Conservation (phyloP, 2,329 filamentous ascomycete species). For the Fusarium incarnatum region DNA sequence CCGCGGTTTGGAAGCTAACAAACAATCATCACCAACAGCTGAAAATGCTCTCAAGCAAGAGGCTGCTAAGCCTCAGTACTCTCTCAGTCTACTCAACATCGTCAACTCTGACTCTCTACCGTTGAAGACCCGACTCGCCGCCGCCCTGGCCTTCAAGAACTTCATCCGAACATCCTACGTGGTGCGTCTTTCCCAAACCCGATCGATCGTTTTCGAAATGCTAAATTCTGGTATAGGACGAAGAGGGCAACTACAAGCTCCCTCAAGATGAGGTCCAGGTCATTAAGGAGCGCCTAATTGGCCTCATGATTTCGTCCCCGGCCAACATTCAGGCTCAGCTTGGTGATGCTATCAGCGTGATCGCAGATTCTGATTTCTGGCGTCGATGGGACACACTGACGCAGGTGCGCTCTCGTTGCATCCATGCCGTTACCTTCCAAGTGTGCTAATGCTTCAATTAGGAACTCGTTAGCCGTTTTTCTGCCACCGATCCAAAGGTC, state of each 20-base stretch:
- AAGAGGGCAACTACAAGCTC: conserved; percentile 93
- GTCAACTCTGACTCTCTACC: conserved; percentile 81
- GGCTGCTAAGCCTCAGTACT: conserved; percentile 87
- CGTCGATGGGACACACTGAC: conserved; percentile 96
- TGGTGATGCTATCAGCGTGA: conserved; percentile 95
- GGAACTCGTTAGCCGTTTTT: conserved; percentile 90
- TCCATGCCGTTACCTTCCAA: no score
- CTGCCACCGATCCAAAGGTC: conserved; percentile 80
- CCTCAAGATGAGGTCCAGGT: conserved; percentile 82
- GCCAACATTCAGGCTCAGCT: conserved; percentile 90
- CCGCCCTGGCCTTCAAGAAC: conserved; percentile 97
- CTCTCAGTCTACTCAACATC: conserved; percentile 88
- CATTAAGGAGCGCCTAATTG: conserved; percentile 96
- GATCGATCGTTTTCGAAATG: conserved; percentile 24
- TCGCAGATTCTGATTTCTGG: conserved; percentile 98
- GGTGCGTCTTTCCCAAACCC: conserved; percentile 58
- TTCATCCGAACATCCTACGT: conserved; percentile 96
- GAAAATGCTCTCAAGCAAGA: conserved; percentile 83
- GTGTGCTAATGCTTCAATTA: conserved; percentile 49
- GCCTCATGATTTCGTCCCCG: conserved; percentile 94
- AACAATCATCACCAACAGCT: conserved; percentile 66
- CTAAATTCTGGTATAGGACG: conserved; percentile 68
- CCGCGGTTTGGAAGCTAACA: conserved; percentile 52
- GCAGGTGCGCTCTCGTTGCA: conserved; percentile 63
- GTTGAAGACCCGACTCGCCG: conserved; percentile 83